Base-by-base conservation (phyloP, 208 protist genomes). In the Crithidia brevicula region DNA sequence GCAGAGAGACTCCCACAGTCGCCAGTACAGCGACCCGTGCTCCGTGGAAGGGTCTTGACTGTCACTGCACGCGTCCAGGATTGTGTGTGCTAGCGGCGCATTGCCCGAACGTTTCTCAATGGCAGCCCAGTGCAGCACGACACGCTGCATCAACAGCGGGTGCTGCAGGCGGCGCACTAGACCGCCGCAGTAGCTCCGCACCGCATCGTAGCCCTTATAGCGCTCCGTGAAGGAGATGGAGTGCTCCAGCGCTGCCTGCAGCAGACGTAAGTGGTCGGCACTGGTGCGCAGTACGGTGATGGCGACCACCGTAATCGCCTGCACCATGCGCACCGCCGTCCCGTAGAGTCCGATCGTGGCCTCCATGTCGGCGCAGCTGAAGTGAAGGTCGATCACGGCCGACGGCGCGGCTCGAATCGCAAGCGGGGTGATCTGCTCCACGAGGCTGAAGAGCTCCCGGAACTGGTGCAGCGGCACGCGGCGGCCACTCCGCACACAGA, bases 1-100 rank as follows among this genome's bases (percentile, higher is more conserved):
- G 51, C 87, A 96, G 45, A 90, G 82, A 0, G 81, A 85, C 54
- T 93, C 83, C 88, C 90, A 96, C 36, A 88, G 62, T 18, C 64
- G 64, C 88, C 90, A 96, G 67, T 88, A 96, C 23, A 81, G 66
- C 40, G 70, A 54, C 16, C 87, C 90, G 54, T 85, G 76, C 15
- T 57, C 31, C 28, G 72, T 85, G 9, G 52, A 45, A 6, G 90
- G 90, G 42, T 92, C 72, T 58, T 96, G 90, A 22, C 81, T 91
- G 36, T 87, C 80, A 25, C 77, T 81, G 56, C 85, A 93, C 5
- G 85, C 85, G 25, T 88, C 79, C 53, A 96, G 58, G 15, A 96
- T 72, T 4, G 72, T 71, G 36, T 92, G 80, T 2, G 87, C 90
- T 46, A 70, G 74, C 33, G 59, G 61, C 1, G 52, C 47, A 52